Conservation (phyloP, 208 protist species). For the Trypanosoma boissoni region DNA sequence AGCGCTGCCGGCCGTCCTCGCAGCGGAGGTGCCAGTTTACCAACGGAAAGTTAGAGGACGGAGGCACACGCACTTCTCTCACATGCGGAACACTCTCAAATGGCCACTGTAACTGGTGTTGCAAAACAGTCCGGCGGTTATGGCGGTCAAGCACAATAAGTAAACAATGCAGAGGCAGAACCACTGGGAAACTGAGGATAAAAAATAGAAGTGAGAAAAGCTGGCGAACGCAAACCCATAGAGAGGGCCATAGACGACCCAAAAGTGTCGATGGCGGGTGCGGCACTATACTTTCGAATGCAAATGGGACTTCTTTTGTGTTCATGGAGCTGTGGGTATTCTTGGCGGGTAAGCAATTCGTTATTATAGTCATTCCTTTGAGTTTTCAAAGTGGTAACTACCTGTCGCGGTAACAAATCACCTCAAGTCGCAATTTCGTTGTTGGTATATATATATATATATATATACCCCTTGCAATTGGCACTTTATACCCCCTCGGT, state of each 20-base stretch:
- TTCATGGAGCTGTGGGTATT: no score
- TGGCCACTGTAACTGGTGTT: slow-evolving; percentile 45
- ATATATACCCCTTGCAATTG: no score
- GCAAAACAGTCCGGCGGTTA: slow-evolving; percentile 44
- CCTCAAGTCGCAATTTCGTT: no score
- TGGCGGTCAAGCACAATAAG: slow-evolving; percentile 42
- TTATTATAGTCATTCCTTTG: no score
- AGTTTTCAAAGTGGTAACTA: no score
- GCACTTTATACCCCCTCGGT: no score
- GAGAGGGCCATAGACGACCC: slow-evolving; percentile 29
- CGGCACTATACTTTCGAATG: slow-evolving; percentile 65
- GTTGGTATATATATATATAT: no score
- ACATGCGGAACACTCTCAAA: slow-evolving; percentile 59
- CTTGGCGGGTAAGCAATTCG: no score
- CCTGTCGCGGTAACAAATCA: no score
- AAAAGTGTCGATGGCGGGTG: slow-evolving; percentile 52
- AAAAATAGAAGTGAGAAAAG: slow-evolving; percentile 21
- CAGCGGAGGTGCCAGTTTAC: slow-evolving; percentile 78
- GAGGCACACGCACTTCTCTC: slow-evolving; percentile 29
- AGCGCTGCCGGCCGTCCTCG: slow-evolving; percentile 89
- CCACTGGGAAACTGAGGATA: slow-evolving; percentile 35
- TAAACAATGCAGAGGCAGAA: slow-evolving; percentile 44
- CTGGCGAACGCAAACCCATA: background rate
- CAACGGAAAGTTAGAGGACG: slow-evolving; percentile 44
- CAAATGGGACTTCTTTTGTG: slow-evolving; percentile 27